phyloP scores from a whole-genome alignment of 306 rosid species.

The Pyrus pyrifolia region DNA sequence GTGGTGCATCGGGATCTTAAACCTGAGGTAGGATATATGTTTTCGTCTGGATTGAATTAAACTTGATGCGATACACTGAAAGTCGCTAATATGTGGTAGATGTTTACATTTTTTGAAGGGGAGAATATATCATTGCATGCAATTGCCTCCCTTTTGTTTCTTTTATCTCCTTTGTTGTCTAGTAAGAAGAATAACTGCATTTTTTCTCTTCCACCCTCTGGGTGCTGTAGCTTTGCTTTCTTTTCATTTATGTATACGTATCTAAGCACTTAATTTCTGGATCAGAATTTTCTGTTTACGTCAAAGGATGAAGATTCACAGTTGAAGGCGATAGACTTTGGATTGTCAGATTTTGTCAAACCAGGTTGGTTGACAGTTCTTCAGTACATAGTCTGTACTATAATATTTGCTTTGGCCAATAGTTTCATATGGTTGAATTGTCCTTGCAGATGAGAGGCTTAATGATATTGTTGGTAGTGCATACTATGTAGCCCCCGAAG shows the following conservation, averaged over 20 bases:
- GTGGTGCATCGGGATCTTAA: conserved; percentile 97
- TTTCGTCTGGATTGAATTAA: background rate
- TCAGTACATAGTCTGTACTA: background rate
- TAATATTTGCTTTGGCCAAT: background rate
- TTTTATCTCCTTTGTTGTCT: background rate
- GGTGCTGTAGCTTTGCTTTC: conserved; percentile 1
- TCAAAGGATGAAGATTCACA: conserved; percentile 83
- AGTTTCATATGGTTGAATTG: conserved; percentile 15
- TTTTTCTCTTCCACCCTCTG: conserved; percentile 3
- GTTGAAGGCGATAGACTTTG: conserved; percentile 94
- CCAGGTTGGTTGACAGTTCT: conserved; percentile 45
- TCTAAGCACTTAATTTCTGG: conserved; percentile 28
- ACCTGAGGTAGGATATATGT: conserved; percentile 62
- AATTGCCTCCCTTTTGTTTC: background rate
- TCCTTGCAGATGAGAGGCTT: conserved; percentile 78
- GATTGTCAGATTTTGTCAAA: conserved; percentile 87
- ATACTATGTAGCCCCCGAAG: conserved; percentile 98
- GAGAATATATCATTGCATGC: background rate
- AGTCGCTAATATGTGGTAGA: background rate
- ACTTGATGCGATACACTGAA: background rate
- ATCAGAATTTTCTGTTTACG: conserved; percentile 73
- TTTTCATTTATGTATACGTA: conserved; percentile 10
- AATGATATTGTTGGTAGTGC: conserved; percentile 97
- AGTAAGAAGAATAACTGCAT: background rate
- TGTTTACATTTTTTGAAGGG: background rate